Evolutionary conservation across 2,329 filamentous ascomycete species (phyloP), one percentile per base, ranked within the genome.

Genomic region (Eutypella sp.): DNA sequence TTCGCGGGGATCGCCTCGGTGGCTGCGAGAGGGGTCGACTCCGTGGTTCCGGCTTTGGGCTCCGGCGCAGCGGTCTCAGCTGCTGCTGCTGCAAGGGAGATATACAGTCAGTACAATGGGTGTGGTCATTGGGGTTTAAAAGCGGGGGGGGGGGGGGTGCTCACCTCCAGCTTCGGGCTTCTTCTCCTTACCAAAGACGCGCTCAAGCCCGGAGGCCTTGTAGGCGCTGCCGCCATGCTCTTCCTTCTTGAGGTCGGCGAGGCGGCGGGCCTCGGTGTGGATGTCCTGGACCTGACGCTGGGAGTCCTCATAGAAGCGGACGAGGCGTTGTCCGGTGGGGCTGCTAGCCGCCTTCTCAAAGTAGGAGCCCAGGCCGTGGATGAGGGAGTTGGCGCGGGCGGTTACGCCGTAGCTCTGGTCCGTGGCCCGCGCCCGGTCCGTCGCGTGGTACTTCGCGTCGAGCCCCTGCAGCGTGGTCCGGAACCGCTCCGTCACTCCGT

Each of bases 201-300:
- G 73, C 57, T 81, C 75, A 3, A 82, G 68, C 2, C 79, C 79
- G 7, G 76, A 65, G 2, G 78, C 74, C 70, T 79, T 79, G 66
- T 79, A 75, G 39, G 81, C 78, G 52, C 73, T 79, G 42, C 75
- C 76, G 18, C 78, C 79, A 39, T 73, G 67, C 64, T 81, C 75
- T 50, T 81, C 69, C 65, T 82, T 84, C 84, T 96, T 96, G 56
- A 99, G 69, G 54, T 95, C 83, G 41, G 92, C 92, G 45, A 99
- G 76, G 57, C 93, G 84, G 52, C 85, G 79, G 25, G 93, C 93
- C 76, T 99, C 93, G 51, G 77, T 79, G 71, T 99, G 93, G 40
- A 99, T 93, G 64, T 99, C 93, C 59, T 89, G 78, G 25, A 96
- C 90, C 70, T 97, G 91, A 72, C 89, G 89, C 65, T 86, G 84